A percentile compares a stretch with the other conserved stretches of the same genome.
Evolutionary conservation across 352 stramenopile genomes (phyloP).

Genomic region (Pythium graminicola): DNA sequence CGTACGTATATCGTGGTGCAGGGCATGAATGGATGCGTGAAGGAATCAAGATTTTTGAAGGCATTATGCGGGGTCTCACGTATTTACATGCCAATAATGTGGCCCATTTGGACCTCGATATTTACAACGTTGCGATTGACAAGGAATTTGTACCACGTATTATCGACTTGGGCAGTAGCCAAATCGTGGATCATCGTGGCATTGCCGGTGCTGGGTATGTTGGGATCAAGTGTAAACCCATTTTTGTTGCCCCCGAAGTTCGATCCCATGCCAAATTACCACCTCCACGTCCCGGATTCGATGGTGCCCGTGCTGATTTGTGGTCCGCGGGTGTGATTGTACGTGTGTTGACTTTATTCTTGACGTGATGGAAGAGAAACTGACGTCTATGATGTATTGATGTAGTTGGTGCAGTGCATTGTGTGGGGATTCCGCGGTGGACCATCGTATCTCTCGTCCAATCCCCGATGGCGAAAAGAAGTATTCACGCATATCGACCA

Average conservation of each 20-base stretch:
- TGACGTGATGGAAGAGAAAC: background rate
- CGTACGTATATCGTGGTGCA: slow-evolving; percentile 63
- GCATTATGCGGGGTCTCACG: slow-evolving; percentile 58
- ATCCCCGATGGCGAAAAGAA: slow-evolving; percentile 51
- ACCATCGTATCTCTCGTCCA: slow-evolving; percentile 53
- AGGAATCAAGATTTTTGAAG: slow-evolving; percentile 58
- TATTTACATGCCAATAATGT: slow-evolving; percentile 77
- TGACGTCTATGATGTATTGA: slow-evolving; percentile 3
- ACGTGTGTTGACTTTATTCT: slow-evolving; percentile 17
- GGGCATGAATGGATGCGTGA: slow-evolving; percentile 78
- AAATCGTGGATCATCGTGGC: slow-evolving; percentile 65
- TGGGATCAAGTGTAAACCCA: slow-evolving; percentile 78
- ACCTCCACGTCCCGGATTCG: slow-evolving; percentile 57
- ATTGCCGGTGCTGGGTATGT: slow-evolving; percentile 51
- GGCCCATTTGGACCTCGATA: slow-evolving; percentile 75
- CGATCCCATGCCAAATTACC: slow-evolving; percentile 47
- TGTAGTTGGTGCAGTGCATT: slow-evolving; percentile 69
- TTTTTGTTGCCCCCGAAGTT: slow-evolving; percentile 74
- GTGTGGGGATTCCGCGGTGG: slow-evolving; percentile 74
- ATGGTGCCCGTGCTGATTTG: slow-evolving; percentile 66
- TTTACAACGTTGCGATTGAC: slow-evolving; percentile 83
- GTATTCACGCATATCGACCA: slow-evolving; percentile 76
- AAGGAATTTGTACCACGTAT: slow-evolving; percentile 44
- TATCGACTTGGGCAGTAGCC: slow-evolving; percentile 74
- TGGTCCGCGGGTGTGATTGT: slow-evolving; percentile 80